These are phyloP conservation scores for Hansenula sp. DNA, from an alignment of 1,139 yeast species.

Conservation along the genomic window DNA sequence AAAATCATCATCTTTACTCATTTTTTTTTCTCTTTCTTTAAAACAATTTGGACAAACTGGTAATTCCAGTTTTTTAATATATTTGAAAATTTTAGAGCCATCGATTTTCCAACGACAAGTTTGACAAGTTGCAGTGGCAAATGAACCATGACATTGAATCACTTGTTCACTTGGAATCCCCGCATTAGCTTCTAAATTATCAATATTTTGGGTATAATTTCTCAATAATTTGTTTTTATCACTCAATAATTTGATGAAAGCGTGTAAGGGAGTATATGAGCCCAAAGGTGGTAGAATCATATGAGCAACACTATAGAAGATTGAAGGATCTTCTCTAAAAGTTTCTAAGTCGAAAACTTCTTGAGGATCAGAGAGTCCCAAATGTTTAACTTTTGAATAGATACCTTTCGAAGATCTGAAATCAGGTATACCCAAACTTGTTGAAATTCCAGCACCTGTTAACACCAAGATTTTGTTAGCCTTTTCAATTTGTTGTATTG, in stretches of 20 bases:
- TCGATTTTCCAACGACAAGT: slow-evolving; percentile 69
- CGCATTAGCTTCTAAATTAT: slow-evolving; percentile 81
- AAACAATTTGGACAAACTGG: slow-evolving; percentile 74
- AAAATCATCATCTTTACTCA: slow-evolving; percentile 20
- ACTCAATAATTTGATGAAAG: slow-evolving; percentile 71
- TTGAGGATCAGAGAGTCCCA: slow-evolving; percentile 88
- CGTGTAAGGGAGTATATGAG: slow-evolving; percentile 80
- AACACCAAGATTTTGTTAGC: slow-evolving; percentile 70
- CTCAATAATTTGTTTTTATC: slow-evolving; percentile 77
- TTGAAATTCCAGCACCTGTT: slow-evolving; percentile 96
- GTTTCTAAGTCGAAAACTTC: slow-evolving; percentile 82
- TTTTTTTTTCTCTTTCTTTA: slow-evolving; percentile 35
- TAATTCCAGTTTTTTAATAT: slow-evolving; percentile 56
- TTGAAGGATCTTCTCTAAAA: slow-evolving; percentile 73
- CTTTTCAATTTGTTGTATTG: slow-evolving; percentile 45
- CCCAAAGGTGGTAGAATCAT: slow-evolving; percentile 79
- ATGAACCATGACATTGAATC: slow-evolving; percentile 95
- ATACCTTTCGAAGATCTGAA: slow-evolving; percentile 89
- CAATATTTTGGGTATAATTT: slow-evolving; percentile 94
- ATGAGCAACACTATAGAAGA: slow-evolving; percentile 85
- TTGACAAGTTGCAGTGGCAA: slow-evolving; percentile 85
- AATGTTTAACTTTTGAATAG: slow-evolving; percentile 63
- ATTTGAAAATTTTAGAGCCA: slow-evolving; percentile 64
- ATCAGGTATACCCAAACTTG: slow-evolving; percentile 91
- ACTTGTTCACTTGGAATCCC: slow-evolving; percentile 69